Conservation (phyloP, 345 rosid genomes). For the Cardamine resedifolia region DNA sequence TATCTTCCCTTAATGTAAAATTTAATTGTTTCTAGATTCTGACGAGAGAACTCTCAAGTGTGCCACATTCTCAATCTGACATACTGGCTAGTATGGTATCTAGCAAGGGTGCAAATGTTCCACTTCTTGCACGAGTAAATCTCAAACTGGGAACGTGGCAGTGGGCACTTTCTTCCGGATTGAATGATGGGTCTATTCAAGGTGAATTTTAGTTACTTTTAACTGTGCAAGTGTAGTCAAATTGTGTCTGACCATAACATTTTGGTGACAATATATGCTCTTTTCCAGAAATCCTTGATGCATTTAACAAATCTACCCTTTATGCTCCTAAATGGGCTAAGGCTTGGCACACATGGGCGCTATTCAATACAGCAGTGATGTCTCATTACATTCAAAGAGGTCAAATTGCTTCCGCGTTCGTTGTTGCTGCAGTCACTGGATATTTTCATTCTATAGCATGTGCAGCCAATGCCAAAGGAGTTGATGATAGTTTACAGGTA, state of each 20-base stretch:
- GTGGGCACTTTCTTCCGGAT: slow-evolving; percentile 82
- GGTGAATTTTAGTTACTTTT: slow-evolving; percentile 47
- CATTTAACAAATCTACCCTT: slow-evolving; percentile 75
- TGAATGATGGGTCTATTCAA: slow-evolving; percentile 87
- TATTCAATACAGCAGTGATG: slow-evolving; percentile 97
- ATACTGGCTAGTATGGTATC: slow-evolving; percentile 48
- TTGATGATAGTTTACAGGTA: slow-evolving; percentile 98
- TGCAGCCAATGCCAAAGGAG: slow-evolving; percentile 94
- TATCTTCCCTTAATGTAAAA: slow-evolving; percentile 27
- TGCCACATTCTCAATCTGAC: slow-evolving; percentile 54
- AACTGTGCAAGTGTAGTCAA: slow-evolving; percentile 15
- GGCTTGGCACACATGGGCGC: slow-evolving; percentile 99
- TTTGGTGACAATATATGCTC: slow-evolving; percentile 7
- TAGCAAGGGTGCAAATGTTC: slow-evolving; percentile 53
- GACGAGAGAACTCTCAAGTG: slow-evolving; percentile 68
- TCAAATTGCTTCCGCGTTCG: slow-evolving; percentile 68
- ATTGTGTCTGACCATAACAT: slow-evolving; percentile 8
- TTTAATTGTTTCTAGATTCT: slow-evolving; percentile 50
- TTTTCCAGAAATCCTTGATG: slow-evolving; percentile 65
- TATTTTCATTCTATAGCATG: slow-evolving; percentile 96
- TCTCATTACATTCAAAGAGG: slow-evolving; percentile 82
- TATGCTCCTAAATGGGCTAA: slow-evolving; percentile 86
- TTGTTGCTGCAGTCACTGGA: slow-evolving; percentile 94
- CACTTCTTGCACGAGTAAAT: slow-evolving; percentile 85
- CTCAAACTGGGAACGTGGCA: slow-evolving; percentile 87